phyloP scores from a whole-genome alignment of 2,329 filamentous ascomycete species.

The Stenocarpella maydis region DNA sequence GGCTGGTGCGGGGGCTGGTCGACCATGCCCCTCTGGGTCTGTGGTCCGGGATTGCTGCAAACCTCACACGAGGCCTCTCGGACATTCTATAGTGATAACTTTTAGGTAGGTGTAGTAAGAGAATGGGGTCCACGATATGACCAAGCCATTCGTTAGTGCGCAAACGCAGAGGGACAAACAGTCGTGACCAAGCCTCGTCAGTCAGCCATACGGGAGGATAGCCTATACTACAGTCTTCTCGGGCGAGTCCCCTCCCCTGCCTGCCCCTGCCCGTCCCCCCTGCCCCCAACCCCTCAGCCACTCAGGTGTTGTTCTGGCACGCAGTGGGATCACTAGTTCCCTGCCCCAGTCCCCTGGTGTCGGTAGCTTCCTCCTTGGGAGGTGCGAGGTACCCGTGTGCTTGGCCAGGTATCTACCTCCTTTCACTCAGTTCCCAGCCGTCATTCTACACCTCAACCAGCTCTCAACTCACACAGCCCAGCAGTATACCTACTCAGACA shows the following conservation, averaged over 20 bases:
- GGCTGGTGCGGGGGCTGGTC: too few species aligned
- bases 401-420: background rate
- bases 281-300: background rate
- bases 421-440: too few species aligned
- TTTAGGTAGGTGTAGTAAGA: too few species aligned
- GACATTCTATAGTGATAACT: too few species aligned
- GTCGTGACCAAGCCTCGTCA: too few species aligned
- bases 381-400: background rate
- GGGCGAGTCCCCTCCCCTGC: background rate
- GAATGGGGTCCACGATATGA: background rate
- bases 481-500: too few species aligned
- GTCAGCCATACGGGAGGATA: background rate
- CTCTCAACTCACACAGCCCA: too few species aligned
- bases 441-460: too few species aligned
- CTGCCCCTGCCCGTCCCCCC: background rate
- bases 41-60: background rate
- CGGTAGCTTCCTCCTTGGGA: background rate
- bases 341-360: conserved; percentile 6
- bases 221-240: background rate
- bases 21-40: background rate
- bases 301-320: conserved; percentile 4
- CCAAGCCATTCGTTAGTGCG: too few species aligned
- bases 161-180: background rate
- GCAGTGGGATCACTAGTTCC: background rate
- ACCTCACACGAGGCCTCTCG: too few species aligned